These are phyloP conservation scores for Grigorovia transvaalensis DNA, from an alignment of 805 yeast species.

Conservation along the genomic window DNA sequence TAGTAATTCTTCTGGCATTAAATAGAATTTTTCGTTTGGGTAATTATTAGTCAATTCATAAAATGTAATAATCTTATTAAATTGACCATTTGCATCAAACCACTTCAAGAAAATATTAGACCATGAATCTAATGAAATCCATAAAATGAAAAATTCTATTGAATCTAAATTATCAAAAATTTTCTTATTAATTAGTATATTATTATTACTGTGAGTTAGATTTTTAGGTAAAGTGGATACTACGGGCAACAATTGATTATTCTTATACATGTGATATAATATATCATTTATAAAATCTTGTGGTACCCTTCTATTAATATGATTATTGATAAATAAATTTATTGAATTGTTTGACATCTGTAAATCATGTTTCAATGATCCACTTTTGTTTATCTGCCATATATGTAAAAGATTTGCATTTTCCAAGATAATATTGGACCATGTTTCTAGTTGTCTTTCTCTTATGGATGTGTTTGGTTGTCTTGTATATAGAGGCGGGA, in stretches of 20 bases:
- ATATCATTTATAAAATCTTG: conserved; percentile 47
- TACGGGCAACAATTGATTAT: conserved; percentile 41
- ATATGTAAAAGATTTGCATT: conserved; percentile 48
- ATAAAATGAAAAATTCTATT: conserved; percentile 38
- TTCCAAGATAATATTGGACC: conserved; percentile 56
- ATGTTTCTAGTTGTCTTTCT: conserved; percentile 65
- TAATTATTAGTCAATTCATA: conserved; percentile 72
- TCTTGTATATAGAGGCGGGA: conserved; percentile 86
- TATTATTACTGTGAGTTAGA: neutral
- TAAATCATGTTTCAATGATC: conserved; percentile 7
- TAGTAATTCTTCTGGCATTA: conserved; percentile 49
- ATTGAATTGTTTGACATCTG: neutral
- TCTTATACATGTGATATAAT: conserved; percentile 43
- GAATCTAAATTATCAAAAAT: neutral
- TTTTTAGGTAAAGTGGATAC: neutral
- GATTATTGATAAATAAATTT: conserved; percentile 40
- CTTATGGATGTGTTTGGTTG: conserved; percentile 79
- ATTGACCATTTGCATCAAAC: conserved; percentile 73
- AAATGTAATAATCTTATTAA: conserved; percentile 64
- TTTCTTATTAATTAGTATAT: neutral
- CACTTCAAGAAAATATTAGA: conserved; percentile 50
- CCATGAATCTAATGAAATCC: conserved; percentile 67
- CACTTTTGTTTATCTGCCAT: conserved; percentile 39
- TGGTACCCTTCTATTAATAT: conserved; percentile 43
- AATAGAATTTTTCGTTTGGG: conserved; percentile 48